Conservation (phyloP, 495 filamentous ascomycete species). For the Penicillium verhagenii region DNA sequence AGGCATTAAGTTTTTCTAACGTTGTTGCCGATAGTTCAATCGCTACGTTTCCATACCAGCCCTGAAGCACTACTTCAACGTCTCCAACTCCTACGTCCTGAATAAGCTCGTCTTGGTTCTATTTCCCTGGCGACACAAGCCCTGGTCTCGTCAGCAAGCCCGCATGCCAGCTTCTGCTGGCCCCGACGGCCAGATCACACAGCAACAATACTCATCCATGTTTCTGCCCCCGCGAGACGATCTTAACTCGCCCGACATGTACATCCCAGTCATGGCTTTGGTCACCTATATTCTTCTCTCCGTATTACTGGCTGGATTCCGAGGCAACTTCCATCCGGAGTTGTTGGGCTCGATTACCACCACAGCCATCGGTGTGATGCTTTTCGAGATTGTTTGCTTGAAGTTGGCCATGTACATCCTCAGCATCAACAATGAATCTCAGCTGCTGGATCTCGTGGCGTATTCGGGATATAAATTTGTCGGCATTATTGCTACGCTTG, state of each 20-base stretch:
- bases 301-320: conserved; percentile 82
- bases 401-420: conserved; percentile 93
- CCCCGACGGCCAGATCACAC: conserved; percentile 58
- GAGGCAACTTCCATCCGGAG: conserved; percentile 92
- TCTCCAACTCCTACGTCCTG: conserved; percentile 88
- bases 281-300: conserved; percentile 96
- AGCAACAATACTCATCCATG: conserved; percentile 67
- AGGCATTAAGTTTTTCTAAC: conserved; percentile 10
- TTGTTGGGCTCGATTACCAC: conserved; percentile 85
- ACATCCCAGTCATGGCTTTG: conserved; percentile 84
- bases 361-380: conserved; percentile 73
- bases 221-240: conserved; percentile 96
- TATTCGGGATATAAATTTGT: conserved; percentile 99
- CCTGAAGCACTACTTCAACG: conserved; percentile 97
- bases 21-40: conserved; percentile 64
- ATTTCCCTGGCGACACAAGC: conserved; percentile 95
- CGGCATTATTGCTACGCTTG: conserved; percentile 83
- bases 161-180: conserved; percentile 53
- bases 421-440: conserved; percentile 81
- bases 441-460: conserved; percentile 88
- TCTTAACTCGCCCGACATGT: conserved; percentile 98
- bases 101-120: conserved; percentile 85
- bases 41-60: conserved; percentile 88
- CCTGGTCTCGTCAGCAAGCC: conserved; percentile 79
- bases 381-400: conserved; percentile 82